A percentile compares a stretch with the other conserved stretches of the same genome.
phyloP scores from a whole-genome alignment of 106 monocot species.

The Triglochin maritima region DNA sequence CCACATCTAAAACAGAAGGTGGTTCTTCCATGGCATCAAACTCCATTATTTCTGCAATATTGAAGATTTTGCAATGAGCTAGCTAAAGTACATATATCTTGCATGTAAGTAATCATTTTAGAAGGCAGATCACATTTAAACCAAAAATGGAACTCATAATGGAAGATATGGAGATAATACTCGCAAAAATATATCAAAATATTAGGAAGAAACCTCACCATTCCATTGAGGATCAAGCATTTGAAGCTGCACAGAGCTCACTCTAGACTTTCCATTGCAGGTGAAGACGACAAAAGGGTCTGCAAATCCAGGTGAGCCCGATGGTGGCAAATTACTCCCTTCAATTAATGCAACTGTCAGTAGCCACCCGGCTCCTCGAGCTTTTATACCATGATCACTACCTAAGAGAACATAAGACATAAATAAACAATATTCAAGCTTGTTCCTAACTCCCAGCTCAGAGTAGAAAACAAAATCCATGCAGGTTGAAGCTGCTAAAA shows the following conservation, averaged over 20 bases:
- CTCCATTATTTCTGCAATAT: constrained; percentile 53
- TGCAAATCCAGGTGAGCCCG: constrained; percentile 14
- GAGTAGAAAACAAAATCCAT: not conserved
- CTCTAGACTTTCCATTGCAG: constrained; percentile 49
- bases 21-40: constrained; percentile 72
- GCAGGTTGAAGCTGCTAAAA: not conserved
- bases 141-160: not conserved
- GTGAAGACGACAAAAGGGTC: constrained; percentile 65
- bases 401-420: constrained; percentile 12
- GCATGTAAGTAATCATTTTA: not conserved
- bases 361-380: constrained; percentile 60
- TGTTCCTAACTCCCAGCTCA: not conserved
- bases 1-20: constrained; percentile 48
- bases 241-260: constrained; percentile 69
- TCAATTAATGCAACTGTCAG: constrained; percentile 62
- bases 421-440: not conserved
- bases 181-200: not conserved
- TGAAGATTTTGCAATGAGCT: not conserved
- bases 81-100: too few relatives aligned
- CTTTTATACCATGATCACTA: constrained; percentile 46
- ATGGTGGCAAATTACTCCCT: constrained; percentile 35
- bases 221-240: constrained; percentile 66
- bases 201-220: constrained; percentile 19
- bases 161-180: too few relatives aligned
- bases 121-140: not conserved